Base-by-base conservation (phyloP, 306 rosid genomes). In the Canavalia gladiata region DNA sequence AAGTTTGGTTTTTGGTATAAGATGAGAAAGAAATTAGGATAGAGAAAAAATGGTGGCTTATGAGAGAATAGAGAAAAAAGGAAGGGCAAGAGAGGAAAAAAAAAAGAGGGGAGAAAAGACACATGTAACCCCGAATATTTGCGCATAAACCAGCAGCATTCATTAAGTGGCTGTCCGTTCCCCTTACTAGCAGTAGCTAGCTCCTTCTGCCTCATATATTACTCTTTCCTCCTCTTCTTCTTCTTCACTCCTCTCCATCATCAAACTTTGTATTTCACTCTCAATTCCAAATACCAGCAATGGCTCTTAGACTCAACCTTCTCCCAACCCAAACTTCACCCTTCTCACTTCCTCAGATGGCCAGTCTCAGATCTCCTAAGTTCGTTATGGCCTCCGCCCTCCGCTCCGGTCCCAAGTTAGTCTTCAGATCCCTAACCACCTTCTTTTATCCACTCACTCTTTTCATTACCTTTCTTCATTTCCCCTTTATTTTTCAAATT, bases 311-410 rank as follows among this genome's bases (percentile, higher is more conserved):
- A 56, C 63, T 88, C 54, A 86, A 68, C 83, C 85, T 82, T 37
- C 72, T 85, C 67, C 73, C 84, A 1, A 69, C 82, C 41, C 96
- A 88, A 87, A 9, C 90, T 10, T 87, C 60, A 45, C 59, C 93
- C 75, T 82, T 90, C 72, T 68, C 87, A 25, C 90, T 87, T 37
- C 96, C 92, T 0, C 91, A 85, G 63, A 89, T 88, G 86, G 86
- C 96, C 13, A 83, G 86, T 39, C 82, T 87, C 94, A 91, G 96
- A 92, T 92, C 98, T 87, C 93, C 96, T 70, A 85, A 84, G 83
- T 91, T 91, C 91, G 35, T 83, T 75, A 91, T 92, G 97, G 97
- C 96, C 29, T 94, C 98, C 85, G 88, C 96, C 28, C 97, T 94
- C 54, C 88, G 88, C 56, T 87, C 98, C 50, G 92, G 89, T 83